These are phyloP conservation scores for Stephanodiscus triporus DNA, from an alignment of 108 stramenopile genomes.

Conservation along the genomic window DNA sequence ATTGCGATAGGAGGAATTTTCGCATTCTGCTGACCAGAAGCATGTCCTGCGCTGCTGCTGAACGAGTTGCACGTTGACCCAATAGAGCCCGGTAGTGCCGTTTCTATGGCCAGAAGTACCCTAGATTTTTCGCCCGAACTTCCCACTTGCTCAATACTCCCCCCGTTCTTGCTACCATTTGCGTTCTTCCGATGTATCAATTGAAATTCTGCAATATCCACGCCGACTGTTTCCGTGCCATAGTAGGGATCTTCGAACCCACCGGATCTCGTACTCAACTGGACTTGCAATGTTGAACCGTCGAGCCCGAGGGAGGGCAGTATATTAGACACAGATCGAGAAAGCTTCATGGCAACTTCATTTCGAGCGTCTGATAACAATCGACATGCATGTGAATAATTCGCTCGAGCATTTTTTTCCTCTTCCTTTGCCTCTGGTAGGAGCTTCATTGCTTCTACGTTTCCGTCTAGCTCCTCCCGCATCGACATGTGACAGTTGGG, in stretches of 20 bases:
- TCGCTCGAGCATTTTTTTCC: constrained; percentile 53
- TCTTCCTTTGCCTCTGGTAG: constrained; percentile 61
- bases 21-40: not conserved
- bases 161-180: constrained; percentile 41
- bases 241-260: constrained; percentile 47
- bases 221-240: constrained; percentile 47
- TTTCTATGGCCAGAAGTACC: constrained; percentile 81
- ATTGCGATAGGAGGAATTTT: constrained; percentile 62
- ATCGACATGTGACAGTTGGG: constrained; percentile 69
- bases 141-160: constrained; percentile 68
- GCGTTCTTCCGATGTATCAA: constrained; percentile 47
- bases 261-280: constrained; percentile 35
- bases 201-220: constrained; percentile 60
- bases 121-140: constrained; percentile 83
- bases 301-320: constrained; percentile 76
- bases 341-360: constrained; percentile 51
- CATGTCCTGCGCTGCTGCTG: constrained; percentile 9
- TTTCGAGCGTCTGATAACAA: constrained; percentile 53
- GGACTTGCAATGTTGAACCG: constrained; percentile 58
- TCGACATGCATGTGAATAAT: constrained; percentile 52
- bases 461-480: constrained; percentile 74
- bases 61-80: constrained; percentile 53
- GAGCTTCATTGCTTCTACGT: constrained; percentile 58
- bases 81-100: constrained; percentile 74
- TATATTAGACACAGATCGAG: constrained; percentile 57